These are phyloP conservation scores for Sonneratia caseolaris DNA, from an alignment of 345 rosid species.

Conservation along the genomic window DNA sequence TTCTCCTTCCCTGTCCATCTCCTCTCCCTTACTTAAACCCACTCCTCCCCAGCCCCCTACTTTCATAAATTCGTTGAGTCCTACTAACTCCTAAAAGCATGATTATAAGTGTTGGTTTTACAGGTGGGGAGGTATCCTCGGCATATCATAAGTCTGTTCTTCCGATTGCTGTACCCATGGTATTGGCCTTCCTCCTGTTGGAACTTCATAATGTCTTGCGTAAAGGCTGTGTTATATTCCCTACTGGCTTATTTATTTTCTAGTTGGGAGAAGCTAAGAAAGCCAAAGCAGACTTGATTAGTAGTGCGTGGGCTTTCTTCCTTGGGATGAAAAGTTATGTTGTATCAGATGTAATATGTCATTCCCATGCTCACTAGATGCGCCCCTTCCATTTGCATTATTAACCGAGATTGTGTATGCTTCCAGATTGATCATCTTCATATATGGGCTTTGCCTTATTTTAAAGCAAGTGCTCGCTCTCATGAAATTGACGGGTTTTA, in stretches of 20 bases:
- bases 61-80: too few species aligned
- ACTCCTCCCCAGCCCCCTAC: too few species aligned
- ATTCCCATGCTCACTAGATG: not conserved
- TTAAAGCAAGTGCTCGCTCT: not conserved
- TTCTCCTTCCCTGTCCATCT: too few species aligned
- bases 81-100: not conserved
- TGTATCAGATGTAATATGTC: not conserved
- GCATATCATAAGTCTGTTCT: constrained; percentile 88
- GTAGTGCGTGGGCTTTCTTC: not conserved
- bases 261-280: constrained; percentile 41
- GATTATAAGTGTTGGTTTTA: not conserved
- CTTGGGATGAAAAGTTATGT: not conserved
- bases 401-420: not conserved
- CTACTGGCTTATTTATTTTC: constrained; percentile 41
- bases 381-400: not conserved
- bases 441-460: constrained; percentile 1
- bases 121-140: constrained; percentile 95
- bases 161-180: constrained; percentile 92
- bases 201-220: constrained; percentile 69
- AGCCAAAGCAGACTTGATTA: constrained; percentile 21
- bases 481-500: not conserved
- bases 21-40: too few species aligned
- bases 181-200: constrained; percentile 99
- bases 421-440: not conserved
- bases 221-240: constrained; percentile 47